Base-by-base conservation (phyloP, 2,329 filamentous ascomycete species). In the Monilinia polystroma region DNA sequence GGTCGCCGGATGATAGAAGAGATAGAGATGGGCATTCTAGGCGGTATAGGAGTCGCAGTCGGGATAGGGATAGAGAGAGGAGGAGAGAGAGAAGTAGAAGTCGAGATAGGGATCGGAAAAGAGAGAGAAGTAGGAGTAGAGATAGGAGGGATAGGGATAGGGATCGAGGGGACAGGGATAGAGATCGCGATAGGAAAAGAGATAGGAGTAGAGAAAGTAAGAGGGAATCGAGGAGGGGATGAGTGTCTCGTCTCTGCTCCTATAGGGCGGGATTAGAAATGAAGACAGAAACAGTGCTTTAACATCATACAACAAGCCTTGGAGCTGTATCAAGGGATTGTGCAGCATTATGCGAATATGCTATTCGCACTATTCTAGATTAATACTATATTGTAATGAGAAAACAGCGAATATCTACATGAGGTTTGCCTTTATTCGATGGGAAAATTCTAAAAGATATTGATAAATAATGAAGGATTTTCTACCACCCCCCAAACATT, bases 121-220 rank as follows among this genome's bases (percentile, higher is more conserved):
- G 49, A 5, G 51, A 63, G 11, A 63, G 35, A 23, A 45, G 38
- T 41, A 63, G 60, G 38, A 63, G 49, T 58, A 35, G 63, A 41
- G 54, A 57, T 51, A 57, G 58, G 32, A 55, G 20, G 57, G 43
- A 49, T 38, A 51, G 45, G 14, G 29, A 38, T 12, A n/a, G 43
- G 18, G 57, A 60, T 60, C 20, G 57, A 10, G 26, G 43, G 26
- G 57, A 47, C n/a, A 59, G 20, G 20, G 58, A 68, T 63, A 58
- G 70, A 23, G 70, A 72, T 59, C 57, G 70, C 35, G 70, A 71
- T 45, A 70, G 65, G 20, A 70, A 71, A 29, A 70, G 70, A 47
- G 70, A 74, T 8, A 68, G 72, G 26, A 71, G 69, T 52, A 57
- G 70, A 14, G 70, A 68, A 14, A 70, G 67, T n/a, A 67, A 67